These are phyloP conservation scores for Cutaneotrichosporon cavernicola DNA, from an alignment of 1,284 basidiomycete genomes.

Conservation along the genomic window DNA sequence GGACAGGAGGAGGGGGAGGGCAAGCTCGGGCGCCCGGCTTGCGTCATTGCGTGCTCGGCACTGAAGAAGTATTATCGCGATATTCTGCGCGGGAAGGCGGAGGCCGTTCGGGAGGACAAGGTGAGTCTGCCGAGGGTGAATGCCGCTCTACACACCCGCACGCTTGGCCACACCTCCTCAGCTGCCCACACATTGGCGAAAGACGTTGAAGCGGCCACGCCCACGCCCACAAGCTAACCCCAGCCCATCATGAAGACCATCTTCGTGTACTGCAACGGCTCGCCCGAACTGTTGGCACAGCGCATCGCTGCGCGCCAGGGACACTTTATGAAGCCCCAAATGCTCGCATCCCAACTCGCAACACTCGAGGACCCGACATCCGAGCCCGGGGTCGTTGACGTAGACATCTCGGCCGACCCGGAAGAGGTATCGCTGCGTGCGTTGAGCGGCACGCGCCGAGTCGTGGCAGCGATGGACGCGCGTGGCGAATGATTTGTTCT, in stretches of 20 bases:
- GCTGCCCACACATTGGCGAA: too few relatives aligned
- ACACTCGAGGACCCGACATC: conserved; percentile 72
- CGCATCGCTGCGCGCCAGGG: conserved; percentile 70
- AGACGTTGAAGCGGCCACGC: neutral
- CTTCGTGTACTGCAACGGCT: conserved; percentile 80
- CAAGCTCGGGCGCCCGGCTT: conserved; percentile 55
- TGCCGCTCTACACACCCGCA: too few relatives aligned
- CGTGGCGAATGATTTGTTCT: conserved; percentile 16
- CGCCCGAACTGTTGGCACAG: conserved; percentile 62
- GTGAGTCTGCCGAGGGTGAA: conserved; percentile 8
- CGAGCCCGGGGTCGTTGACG: conserved; percentile 67
- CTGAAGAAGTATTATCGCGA: conserved; percentile 78
- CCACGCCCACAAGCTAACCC: neutral
- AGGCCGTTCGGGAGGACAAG: conserved; percentile 24
- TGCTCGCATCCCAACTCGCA: conserved; percentile 81
- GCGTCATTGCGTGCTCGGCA: conserved; percentile 83
- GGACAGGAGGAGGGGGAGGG: conserved; percentile 25
- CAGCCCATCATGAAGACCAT: conserved; percentile 60
- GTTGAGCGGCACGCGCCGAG: conserved; percentile 37
- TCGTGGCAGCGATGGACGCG: conserved; percentile 30
- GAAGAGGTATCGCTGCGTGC: conserved; percentile 61
- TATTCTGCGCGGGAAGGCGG: conserved; percentile 65
- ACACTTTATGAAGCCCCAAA: conserved; percentile 84
- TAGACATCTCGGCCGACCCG: conserved; percentile 61
- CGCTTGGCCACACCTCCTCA: too few relatives aligned